phyloP scores from a whole-genome alignment of 192 early-diverging fungal genomes.

The Chytriomyces confervae region DNA sequence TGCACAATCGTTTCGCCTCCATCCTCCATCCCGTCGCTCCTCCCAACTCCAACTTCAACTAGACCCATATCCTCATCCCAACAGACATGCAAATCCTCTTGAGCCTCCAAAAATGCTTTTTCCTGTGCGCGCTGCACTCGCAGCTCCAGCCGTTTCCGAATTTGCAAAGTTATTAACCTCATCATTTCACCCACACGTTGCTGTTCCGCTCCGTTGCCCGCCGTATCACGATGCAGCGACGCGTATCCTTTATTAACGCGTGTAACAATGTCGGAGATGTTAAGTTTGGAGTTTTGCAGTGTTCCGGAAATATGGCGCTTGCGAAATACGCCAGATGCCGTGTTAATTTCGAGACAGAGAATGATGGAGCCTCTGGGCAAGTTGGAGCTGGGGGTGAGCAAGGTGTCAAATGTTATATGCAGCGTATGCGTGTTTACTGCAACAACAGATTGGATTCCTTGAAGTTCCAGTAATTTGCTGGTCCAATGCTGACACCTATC shows the following conservation, averaged over 20 bases:
- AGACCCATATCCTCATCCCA: slow-evolving; percentile 29
- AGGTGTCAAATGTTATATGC: not conserved
- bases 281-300: not conserved
- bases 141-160: too few relatives aligned
- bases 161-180: not conserved
- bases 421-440: slow-evolving; percentile 7
- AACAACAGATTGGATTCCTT: slow-evolving; percentile 3
- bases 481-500: slow-evolving; percentile 37
- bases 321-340: too few relatives aligned
- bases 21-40: not conserved
- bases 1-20: slow-evolving; percentile 14
- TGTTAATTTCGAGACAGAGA: too few relatives aligned
- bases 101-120: slow-evolving; percentile 11
- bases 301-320: too few relatives aligned
- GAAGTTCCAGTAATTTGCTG: slow-evolving; percentile 30
- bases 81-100: slow-evolving; percentile 18
- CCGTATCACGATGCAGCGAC: too few relatives aligned
- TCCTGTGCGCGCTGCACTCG: not conserved
- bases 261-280: slow-evolving; percentile 25
- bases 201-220: too few relatives aligned
- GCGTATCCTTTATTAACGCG: too few relatives aligned
- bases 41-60: slow-evolving; percentile 24
- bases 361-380: too few relatives aligned
- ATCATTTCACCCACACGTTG: not conserved
- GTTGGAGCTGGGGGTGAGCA: too few relatives aligned